Conservation (phyloP, 176 grass and related monocot species). For the Carex parvula region DNA sequence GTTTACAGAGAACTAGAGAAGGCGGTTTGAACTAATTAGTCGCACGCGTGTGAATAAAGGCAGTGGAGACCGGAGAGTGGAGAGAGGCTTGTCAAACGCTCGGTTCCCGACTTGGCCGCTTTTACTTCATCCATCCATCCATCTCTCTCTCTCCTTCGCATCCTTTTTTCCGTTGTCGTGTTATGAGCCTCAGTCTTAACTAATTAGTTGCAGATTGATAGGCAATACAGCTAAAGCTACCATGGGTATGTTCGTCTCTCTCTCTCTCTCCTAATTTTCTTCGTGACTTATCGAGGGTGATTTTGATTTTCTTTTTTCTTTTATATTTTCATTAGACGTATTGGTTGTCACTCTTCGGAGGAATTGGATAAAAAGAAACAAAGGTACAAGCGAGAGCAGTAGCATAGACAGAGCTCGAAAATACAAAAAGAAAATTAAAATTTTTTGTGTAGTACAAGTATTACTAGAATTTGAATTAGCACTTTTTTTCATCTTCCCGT, state of each 20-base stretch:
- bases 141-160: not conserved
- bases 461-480: not conserved
- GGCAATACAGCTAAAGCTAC: not conserved
- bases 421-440: not conserved
- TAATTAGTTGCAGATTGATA: not conserved
- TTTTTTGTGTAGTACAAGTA: not conserved
- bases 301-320: not conserved
- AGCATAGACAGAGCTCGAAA: not conserved
- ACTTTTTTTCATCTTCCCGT: not conserved
- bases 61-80: not conserved
- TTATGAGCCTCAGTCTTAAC: not conserved
- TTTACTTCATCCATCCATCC: not conserved
- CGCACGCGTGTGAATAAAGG: conserved; percentile 2
- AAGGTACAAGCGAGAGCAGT: not conserved
- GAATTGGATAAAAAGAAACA: not conserved
- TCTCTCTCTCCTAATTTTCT: not conserved
- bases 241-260: conserved; percentile 2
- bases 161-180: not conserved
- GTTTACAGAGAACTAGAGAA: not conserved
- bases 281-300: not conserved
- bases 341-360: not conserved
- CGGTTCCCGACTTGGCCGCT: not conserved
- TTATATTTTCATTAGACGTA: not conserved
- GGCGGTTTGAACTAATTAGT: too few relatives aligned
- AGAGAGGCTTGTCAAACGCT: not conserved